Percentiles rank a stretch among this genome's conserved stretches.
phyloP scores from a whole-genome alignment of 352 stramenopile species.

The Phytophthora crassamura region DNA sequence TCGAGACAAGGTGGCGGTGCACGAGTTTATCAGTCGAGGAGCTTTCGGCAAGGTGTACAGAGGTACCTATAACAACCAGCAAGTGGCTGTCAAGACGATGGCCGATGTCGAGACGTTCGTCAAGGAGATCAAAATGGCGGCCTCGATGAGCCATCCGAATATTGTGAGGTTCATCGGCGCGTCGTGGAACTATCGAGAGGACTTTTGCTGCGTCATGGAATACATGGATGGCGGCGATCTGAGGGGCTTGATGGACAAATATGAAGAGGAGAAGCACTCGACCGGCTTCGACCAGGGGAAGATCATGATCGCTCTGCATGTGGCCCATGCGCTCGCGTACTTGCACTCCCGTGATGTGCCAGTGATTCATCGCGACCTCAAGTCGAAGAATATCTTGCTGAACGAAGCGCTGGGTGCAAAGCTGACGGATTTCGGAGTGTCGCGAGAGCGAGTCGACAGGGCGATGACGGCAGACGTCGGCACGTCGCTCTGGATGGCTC shows the following conservation, averaged over 20 bases:
- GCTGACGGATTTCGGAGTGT: conserved; percentile 67
- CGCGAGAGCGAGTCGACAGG: conserved; percentile 26
- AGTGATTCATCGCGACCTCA: conserved; percentile 32
- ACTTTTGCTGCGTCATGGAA: conserved; percentile 57
- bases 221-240: conserved; percentile 34
- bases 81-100: conserved; percentile 75
- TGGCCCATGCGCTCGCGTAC: conserved; percentile 48
- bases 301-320: conserved; percentile 46
- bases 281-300: conserved; percentile 53
- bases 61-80: conserved; percentile 50
- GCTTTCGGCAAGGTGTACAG: conserved; percentile 69
- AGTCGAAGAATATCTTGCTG: conserved; percentile 27
- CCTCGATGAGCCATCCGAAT: conserved; percentile 30
- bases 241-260: conserved; percentile 55
- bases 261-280: conserved; percentile 43
- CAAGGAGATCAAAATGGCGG: conserved; percentile 76
- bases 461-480: conserved; percentile 35
- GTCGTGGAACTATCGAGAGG: conserved; percentile 49
- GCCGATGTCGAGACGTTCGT: conserved; percentile 58
- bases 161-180: conserved; percentile 66
- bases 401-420: conserved; percentile 54
- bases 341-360: conserved; percentile 46
- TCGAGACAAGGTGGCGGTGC: conserved; percentile 49
- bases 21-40: conserved; percentile 55
- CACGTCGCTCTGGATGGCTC: conserved; percentile 19